phyloP scores from a whole-genome alignment of 176 grass and related monocot species.

The Luzula sylvatica region DNA sequence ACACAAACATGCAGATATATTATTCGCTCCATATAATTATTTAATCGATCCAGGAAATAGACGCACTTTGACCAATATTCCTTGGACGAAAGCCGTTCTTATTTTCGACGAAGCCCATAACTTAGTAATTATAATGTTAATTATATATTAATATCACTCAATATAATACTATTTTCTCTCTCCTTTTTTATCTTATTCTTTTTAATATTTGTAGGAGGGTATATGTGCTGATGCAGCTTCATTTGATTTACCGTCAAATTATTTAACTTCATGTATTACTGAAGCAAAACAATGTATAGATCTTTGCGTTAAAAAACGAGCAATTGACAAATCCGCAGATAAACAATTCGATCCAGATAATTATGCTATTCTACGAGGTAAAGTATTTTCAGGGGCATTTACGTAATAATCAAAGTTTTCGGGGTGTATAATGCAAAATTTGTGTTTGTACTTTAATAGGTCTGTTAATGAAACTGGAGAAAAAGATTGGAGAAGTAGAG shows the following conservation, averaged over 20 bases:
- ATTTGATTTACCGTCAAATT: conserved; percentile 74
- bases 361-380: conserved; percentile 96
- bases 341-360: conserved; percentile 94
- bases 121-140: too few relatives aligned
- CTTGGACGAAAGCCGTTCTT: conserved; percentile 77
- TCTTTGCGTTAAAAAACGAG: conserved; percentile 53
- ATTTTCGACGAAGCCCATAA: conserved; percentile 99
- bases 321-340: conserved; percentile 53
- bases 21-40: conserved; percentile 99
- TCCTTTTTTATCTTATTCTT: conserved; percentile 18
- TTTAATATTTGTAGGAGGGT: conserved; percentile 47
- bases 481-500: conserved; percentile 53
- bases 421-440: background rate
- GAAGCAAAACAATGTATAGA: conserved; percentile 95
- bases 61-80: conserved; percentile 58
- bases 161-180: background rate
- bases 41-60: conserved; percentile 90
- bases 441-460: conserved; percentile 33
- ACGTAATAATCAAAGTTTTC: conserved; percentile 3
- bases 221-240: conserved; percentile 97
- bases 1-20: conserved; percentile 77
- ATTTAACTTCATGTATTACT: conserved; percentile 55
- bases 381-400: background rate
- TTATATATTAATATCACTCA: conserved; percentile 6
- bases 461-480: conserved; percentile 84